Evolutionary conservation across 192 early-diverging fungal genomes (phyloP).

Genomic region (Linnemannia elongata): DNA sequence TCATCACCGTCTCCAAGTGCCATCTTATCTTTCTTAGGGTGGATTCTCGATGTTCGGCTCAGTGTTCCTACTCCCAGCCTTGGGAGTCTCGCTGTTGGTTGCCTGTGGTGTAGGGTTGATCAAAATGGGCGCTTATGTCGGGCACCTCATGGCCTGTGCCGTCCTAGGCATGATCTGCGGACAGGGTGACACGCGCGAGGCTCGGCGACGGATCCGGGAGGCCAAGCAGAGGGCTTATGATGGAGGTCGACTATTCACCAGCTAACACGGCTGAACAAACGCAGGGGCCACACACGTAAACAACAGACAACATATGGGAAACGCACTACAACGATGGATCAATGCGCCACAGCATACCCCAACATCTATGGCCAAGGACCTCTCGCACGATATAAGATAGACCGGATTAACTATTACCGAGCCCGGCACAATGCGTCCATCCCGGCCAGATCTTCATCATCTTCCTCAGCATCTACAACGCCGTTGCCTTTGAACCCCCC

Average conservation of each 20-base stretch:
- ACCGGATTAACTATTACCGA: no score
- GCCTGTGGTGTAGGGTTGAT: conserved; percentile 58
- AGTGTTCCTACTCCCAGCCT: conserved; percentile 22
- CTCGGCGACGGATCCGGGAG: background rate
- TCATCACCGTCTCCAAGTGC: background rate
- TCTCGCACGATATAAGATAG: no score
- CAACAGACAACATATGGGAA: no score
- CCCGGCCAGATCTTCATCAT: no score
- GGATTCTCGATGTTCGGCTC: conserved; percentile 32
- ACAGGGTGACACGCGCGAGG: conserved; percentile 20
- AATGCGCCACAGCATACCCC: no score
- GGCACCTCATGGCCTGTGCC: conserved; percentile 57
- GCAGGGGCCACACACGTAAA: no score
- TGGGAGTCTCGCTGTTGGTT: conserved; percentile 19
- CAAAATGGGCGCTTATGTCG: conserved; percentile 47
- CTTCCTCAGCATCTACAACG: no score
- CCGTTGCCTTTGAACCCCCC: no score
- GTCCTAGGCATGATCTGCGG: conserved; percentile 75
- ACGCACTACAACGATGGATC: no score
- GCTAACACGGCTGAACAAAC: background rate
- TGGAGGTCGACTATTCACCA: background rate
- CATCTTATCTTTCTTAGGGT: conserved; percentile 13
- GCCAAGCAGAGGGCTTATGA: background rate
- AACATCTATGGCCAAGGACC: no score
- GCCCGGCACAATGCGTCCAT: no score